phyloP scores from a whole-genome alignment of 352 stramenopile species.

The Pythium volutum region DNA sequence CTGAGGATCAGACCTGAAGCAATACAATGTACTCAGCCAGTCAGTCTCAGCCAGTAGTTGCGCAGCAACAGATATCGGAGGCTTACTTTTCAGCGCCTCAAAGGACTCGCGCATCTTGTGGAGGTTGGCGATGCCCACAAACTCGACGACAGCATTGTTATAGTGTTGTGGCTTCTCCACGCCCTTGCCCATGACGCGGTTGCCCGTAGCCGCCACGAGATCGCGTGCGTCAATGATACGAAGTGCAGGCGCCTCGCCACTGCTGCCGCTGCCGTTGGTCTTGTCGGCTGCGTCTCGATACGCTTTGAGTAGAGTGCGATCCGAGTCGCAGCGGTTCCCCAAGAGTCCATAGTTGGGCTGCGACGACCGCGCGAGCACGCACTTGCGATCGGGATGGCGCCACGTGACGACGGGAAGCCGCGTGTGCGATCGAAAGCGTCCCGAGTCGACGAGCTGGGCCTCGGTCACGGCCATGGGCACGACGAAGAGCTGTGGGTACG shows the following conservation, averaged over 20 bases:
- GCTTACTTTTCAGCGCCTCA: slow-evolving; percentile 77
- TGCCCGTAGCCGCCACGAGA: slow-evolving; percentile 74
- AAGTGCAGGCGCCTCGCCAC: slow-evolving; percentile 57
- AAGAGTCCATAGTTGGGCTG: slow-evolving; percentile 97
- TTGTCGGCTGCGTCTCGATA: slow-evolving; percentile 84
- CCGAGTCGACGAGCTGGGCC: slow-evolving; percentile 86
- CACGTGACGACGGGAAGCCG: slow-evolving; percentile 93
- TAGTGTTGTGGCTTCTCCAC: slow-evolving; percentile 98
- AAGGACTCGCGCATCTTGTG: slow-evolving; percentile 97
- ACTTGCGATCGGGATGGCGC: slow-evolving; percentile 89
- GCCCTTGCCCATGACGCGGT: slow-evolving; percentile 84
- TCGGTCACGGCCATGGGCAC: slow-evolving; percentile 93
- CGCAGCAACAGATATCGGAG: background rate
- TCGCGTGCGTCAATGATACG: slow-evolving; percentile 86
- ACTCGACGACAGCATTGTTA: slow-evolving; percentile 93
- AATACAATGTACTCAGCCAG: too few species aligned
- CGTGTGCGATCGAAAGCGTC: slow-evolving; percentile 90
- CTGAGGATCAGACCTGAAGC: slow-evolving; percentile 29
- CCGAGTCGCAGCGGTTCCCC: slow-evolving; percentile 89
- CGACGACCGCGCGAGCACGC: slow-evolving; percentile 90
- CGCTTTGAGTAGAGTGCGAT: slow-evolving; percentile 87
- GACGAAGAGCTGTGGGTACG: slow-evolving; percentile 94
- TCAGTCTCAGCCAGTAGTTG: slow-evolving; percentile 39
- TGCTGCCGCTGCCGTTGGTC: slow-evolving; percentile 40
- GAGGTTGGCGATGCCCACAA: slow-evolving; percentile 99